Evolutionary conservation across 371 early-diverging fungal species (phyloP).

Genomic region (Lichtheimia ramosa): DNA sequence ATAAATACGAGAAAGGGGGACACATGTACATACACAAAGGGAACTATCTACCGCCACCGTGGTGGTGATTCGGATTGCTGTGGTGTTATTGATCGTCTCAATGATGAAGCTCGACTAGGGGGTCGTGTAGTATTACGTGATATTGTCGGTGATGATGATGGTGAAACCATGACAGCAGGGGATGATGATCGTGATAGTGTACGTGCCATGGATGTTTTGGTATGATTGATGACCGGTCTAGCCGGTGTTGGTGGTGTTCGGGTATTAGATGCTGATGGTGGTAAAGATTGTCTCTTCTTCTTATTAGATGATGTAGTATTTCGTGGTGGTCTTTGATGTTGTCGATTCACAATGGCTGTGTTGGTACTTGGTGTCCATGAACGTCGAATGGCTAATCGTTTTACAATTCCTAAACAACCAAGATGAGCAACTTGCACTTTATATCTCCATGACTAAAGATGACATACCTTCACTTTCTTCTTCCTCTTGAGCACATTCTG

Average conservation of each 20-base stretch:
- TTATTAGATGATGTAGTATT: background rate
- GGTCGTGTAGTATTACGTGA: slow-evolving; percentile 2
- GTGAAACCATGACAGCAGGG: slow-evolving; percentile 16
- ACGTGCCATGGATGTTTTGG: slow-evolving; percentile 22
- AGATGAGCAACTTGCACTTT: background rate
- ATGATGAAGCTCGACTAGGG: slow-evolving; percentile 13
- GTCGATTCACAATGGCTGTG: slow-evolving; percentile 19
- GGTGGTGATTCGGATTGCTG: slow-evolving; percentile 9
- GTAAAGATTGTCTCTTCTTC: slow-evolving; percentile 7
- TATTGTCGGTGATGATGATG: background rate
- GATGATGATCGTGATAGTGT: slow-evolving; percentile 21
- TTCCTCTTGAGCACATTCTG: background rate
- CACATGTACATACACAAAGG: too few relatives aligned
- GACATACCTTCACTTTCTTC: background rate
- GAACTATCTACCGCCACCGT: slow-evolving; percentile 11
- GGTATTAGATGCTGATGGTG: background rate
- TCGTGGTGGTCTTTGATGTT: slow-evolving; percentile 17
- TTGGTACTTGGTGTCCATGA: slow-evolving; percentile 3
- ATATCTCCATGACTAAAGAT: background rate
- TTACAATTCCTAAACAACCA: background rate
- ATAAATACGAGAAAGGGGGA: too few relatives aligned
- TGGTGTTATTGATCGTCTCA: slow-evolving; percentile 3
- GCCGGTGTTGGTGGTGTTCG: slow-evolving; percentile 1
- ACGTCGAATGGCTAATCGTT: background rate
- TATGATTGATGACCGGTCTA: slow-evolving; percentile 14